Evolutionary conservation across 495 filamentous ascomycete species (phyloP).

Genomic region (Xylaria bambusicola): DNA sequence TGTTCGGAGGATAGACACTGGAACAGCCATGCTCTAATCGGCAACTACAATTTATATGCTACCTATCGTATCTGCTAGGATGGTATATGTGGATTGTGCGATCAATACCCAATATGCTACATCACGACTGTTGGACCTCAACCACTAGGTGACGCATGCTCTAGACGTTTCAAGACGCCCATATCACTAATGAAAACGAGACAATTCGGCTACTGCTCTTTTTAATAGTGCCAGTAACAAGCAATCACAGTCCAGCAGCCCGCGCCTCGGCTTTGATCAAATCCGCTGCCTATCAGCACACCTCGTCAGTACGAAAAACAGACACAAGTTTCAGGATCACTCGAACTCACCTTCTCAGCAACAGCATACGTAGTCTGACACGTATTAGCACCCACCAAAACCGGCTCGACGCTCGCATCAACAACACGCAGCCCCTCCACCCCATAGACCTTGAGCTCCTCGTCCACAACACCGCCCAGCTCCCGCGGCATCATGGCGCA

Average conservation of each 20-base stretch:
- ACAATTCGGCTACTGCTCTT: too few species aligned
- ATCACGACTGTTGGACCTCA: too few species aligned
- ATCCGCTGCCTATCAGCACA: conserved; percentile 32
- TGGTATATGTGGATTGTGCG: too few species aligned
- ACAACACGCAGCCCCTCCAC: conserved; percentile 42
- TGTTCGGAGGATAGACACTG: conserved; percentile 9
- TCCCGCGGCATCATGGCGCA: conserved; percentile 58
- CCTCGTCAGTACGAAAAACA: neutral
- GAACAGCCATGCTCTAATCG: too few species aligned
- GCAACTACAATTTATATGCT: too few species aligned
- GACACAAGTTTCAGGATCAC: neutral
- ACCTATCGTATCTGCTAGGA: too few species aligned
- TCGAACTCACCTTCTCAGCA: conserved; percentile 43
- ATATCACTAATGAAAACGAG: too few species aligned
- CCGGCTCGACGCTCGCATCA: conserved; percentile 46
- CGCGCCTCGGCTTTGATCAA: conserved; percentile 34
- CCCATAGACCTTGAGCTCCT: conserved; percentile 45
- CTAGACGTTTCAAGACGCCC: too few species aligned
- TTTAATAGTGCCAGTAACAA: too few species aligned
- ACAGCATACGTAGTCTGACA: conserved; percentile 46
- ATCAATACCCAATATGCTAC: too few species aligned
- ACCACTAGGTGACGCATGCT: too few species aligned
- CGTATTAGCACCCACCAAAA: conserved; percentile 43
- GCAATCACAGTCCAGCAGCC: too few species aligned
- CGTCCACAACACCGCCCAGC: conserved; percentile 54